Percentiles rank a stretch among this genome's conserved stretches.
Evolutionary conservation across 495 filamentous ascomycete species (phyloP).

Genomic region (Hyphodiscus hymeniophilus): DNA sequence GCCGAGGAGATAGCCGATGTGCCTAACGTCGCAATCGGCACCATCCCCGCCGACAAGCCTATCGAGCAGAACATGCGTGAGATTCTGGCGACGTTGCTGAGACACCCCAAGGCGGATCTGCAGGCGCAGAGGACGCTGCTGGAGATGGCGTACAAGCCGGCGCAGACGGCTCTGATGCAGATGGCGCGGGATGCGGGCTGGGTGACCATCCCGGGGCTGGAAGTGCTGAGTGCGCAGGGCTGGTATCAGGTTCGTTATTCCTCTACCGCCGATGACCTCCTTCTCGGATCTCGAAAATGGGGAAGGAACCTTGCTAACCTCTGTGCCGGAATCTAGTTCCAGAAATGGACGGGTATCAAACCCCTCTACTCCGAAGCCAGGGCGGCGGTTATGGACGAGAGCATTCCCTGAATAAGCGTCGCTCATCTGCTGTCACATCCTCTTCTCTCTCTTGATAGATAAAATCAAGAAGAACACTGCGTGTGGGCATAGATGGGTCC

Average conservation of each 20-base stretch:
- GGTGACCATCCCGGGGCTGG: constrained; percentile 76
- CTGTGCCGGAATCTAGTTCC: constrained; percentile 46
- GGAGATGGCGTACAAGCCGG: constrained; percentile 96
- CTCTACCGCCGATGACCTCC: not conserved
- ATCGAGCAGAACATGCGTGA: constrained; percentile 67
- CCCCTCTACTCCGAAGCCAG: constrained; percentile 60
- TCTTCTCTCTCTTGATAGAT: not conserved
- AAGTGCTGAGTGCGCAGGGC: constrained; percentile 86
- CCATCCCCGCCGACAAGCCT: constrained; percentile 81
- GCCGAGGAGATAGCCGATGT: constrained; percentile 36
- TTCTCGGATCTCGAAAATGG: not conserved
- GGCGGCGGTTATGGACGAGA: constrained; percentile 34
- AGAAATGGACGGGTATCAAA: constrained; percentile 70
- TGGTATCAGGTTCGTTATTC: constrained; percentile 53
- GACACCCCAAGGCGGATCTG: constrained; percentile 33
- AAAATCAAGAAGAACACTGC: too few species aligned
- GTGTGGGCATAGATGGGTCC: not conserved
- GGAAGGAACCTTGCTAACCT: not conserved
- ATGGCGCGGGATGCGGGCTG: constrained; percentile 77
- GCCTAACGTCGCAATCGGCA: constrained; percentile 74
- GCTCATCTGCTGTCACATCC: not conserved
- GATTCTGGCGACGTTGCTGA: constrained; percentile 56
- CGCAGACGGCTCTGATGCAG: constrained; percentile 76
- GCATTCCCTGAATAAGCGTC: not conserved
- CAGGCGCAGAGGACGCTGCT: constrained; percentile 54